Evolutionary conservation across 352 stramenopile genomes (phyloP).

Genomic region (Globisporangium paroecandrum): DNA sequence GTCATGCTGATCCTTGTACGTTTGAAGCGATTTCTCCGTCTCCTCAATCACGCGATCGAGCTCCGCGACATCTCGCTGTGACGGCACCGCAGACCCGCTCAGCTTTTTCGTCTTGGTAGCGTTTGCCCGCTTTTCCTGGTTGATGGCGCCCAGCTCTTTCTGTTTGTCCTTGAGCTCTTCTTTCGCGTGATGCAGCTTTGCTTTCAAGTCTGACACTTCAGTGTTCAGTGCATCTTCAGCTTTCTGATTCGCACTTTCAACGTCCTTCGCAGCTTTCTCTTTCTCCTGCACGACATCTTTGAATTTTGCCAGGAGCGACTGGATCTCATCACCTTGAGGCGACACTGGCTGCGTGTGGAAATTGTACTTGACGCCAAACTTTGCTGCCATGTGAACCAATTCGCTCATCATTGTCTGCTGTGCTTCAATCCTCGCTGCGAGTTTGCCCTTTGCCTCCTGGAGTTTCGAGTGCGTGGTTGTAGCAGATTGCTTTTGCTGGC

Average conservation of each 20-base stretch:
- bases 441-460: conserved; percentile 30
- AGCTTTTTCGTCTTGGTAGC: conserved; percentile 40
- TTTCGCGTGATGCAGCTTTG: conserved; percentile 45
- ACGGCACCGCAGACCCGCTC: conserved; percentile 31
- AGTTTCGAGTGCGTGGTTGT: conserved; percentile 39
- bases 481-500: conserved; percentile 18
- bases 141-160: conserved; percentile 33
- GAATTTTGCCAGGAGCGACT: conserved; percentile 50
- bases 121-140: conserved; percentile 39
- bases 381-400: conserved; percentile 39
- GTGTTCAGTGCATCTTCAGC: conserved; percentile 44
- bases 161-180: conserved; percentile 51
- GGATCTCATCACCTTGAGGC: conserved; percentile 50
- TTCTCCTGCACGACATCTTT: conserved; percentile 42
- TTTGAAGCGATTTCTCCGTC: conserved; percentile 38
- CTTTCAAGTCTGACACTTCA: conserved; percentile 46
- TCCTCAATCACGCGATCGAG: conserved; percentile 44
- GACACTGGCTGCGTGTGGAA: conserved; percentile 53
- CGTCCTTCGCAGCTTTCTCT: conserved; percentile 26
- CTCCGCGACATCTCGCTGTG: conserved; percentile 46
- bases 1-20: conserved; percentile 44
- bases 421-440: conserved; percentile 52
- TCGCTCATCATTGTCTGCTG: conserved; percentile 38
- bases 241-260: conserved; percentile 38
- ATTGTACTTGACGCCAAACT: conserved; percentile 53